These are phyloP conservation scores for Botryotinia narcissicola DNA, from an alignment of 2,329 filamentous ascomycete genomes.

Conservation along the genomic window DNA sequence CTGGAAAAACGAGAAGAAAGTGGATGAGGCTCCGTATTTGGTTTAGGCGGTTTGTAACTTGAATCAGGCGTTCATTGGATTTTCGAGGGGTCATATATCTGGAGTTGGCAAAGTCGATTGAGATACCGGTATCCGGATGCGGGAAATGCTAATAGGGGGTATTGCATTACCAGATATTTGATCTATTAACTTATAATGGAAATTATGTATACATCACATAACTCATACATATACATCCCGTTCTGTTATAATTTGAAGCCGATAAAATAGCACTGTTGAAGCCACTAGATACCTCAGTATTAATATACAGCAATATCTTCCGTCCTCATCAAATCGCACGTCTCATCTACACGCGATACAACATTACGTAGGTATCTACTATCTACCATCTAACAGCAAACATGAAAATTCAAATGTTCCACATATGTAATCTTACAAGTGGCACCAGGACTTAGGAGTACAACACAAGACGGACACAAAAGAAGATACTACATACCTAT, in stretches of 20 bases:
- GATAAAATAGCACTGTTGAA: background rate
- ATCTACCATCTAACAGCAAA: background rate
- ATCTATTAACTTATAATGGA: background rate
- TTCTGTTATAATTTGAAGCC: background rate
- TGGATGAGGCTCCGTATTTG: slow-evolving; percentile 72
- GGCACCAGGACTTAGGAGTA: background rate
- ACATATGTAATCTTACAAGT: background rate
- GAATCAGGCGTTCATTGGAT: background rate
- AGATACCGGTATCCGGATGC: background rate
- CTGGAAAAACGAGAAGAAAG: slow-evolving; percentile 72
- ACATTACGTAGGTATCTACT: too few species aligned
- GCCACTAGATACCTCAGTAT: background rate
- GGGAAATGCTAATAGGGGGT: background rate
- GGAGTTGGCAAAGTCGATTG: background rate
- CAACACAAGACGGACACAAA: background rate
- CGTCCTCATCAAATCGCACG: background rate
- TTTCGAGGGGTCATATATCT: background rate
- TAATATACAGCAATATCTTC: too few species aligned
- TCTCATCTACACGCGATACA: too few species aligned
- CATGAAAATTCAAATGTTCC: background rate
- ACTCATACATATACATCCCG: background rate
- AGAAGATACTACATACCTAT: background rate
- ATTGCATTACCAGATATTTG: background rate
- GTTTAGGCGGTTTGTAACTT: background rate
- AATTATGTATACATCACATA: background rate